Percentiles rank a stretch among this genome's conserved stretches.
phyloP scores from a whole-genome alignment of 176 grass and related monocot species.

The Triticum monococcum region DNA sequence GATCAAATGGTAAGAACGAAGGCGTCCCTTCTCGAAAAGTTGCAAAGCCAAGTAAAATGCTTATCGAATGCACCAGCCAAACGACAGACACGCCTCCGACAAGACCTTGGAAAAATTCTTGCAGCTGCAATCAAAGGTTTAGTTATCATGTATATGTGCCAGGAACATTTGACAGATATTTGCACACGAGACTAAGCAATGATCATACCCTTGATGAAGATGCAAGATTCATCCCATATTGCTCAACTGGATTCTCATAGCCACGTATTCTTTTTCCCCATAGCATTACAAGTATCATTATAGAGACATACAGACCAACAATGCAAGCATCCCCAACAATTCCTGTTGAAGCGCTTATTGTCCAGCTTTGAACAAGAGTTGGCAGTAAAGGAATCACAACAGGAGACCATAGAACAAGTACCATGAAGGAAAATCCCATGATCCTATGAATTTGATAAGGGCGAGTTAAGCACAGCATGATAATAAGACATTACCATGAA shows the following conservation, averaged over 20 bases:
- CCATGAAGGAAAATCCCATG: conserved; percentile 79
- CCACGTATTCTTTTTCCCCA: conserved; percentile 96
- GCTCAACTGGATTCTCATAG: conserved; percentile 77
- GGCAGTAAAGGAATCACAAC: conserved; percentile 85
- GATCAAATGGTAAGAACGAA: conserved; percentile 47
- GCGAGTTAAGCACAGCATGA: conserved; percentile 17
- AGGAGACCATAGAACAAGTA: conserved; percentile 88
- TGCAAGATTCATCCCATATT: conserved; percentile 78
- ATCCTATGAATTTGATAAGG: conserved; percentile 51
- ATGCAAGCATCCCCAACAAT: conserved; percentile 77
- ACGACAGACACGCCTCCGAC: conserved; percentile 67
- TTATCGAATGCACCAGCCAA: conserved; percentile 70
- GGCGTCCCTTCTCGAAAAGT: conserved; percentile 39
- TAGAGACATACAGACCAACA: conserved; percentile 67
- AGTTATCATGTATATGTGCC: conserved; percentile 12
- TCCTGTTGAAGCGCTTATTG: conserved; percentile 56
- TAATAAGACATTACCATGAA: not conserved
- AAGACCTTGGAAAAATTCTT: conserved; percentile 82
- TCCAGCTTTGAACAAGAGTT: conserved; percentile 87
- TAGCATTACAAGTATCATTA: conserved; percentile 76
- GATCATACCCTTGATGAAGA: conserved; percentile 60
- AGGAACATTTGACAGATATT: conserved; percentile 12
- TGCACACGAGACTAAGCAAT: conserved; percentile 18
- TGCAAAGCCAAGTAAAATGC: conserved; percentile 72
- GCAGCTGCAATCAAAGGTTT: conserved; percentile 51